Evolutionary conservation across 2,329 filamentous ascomycete genomes (phyloP).

Genomic region (Aureobasidium melanogenum): DNA sequence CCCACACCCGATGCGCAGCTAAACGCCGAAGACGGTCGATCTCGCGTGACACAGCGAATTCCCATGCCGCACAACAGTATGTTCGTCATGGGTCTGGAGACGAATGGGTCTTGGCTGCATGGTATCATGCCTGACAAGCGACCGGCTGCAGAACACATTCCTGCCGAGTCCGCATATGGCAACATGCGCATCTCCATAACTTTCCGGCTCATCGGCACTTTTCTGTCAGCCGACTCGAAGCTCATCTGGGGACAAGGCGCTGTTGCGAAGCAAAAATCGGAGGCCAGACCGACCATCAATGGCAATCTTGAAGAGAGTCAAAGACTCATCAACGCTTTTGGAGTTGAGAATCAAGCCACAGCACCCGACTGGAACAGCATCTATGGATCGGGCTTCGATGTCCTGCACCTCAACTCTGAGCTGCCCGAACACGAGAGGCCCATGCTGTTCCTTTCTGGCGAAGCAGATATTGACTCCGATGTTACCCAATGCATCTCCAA

Average conservation of each 20-base stretch:
- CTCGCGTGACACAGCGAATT: conserved; percentile 56
- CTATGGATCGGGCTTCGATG: conserved; percentile 79
- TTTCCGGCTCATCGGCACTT: conserved; percentile 83
- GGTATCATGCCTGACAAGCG: conserved; percentile 86
- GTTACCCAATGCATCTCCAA: conserved; percentile 26
- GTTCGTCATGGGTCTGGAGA: conserved; percentile 68
- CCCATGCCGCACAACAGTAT: conserved; percentile 81
- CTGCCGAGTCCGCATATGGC: conserved; percentile 60
- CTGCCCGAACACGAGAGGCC: conserved; percentile 25
- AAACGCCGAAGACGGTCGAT: conserved; percentile 22
- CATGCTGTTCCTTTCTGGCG: conserved; percentile 30
- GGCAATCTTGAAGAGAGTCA: conserved; percentile 59
- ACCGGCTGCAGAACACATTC: conserved; percentile 54
- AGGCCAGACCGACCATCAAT: conserved; percentile 58
- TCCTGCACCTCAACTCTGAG: conserved; percentile 50
- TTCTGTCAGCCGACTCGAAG: conserved; percentile 54
- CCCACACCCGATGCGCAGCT: background rate
- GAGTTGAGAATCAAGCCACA: conserved; percentile 65
- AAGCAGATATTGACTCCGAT: conserved; percentile 23
- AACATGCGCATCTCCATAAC: conserved; percentile 85
- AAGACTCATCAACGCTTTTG: conserved; percentile 68
- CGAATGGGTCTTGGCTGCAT: conserved; percentile 84
- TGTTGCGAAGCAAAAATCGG: conserved; percentile 52
- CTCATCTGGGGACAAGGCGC: conserved; percentile 92
- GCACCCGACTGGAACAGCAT: conserved; percentile 64